Conservation (phyloP, 148 eudicot genomes). For the Chenopodium suecicum region DNA sequence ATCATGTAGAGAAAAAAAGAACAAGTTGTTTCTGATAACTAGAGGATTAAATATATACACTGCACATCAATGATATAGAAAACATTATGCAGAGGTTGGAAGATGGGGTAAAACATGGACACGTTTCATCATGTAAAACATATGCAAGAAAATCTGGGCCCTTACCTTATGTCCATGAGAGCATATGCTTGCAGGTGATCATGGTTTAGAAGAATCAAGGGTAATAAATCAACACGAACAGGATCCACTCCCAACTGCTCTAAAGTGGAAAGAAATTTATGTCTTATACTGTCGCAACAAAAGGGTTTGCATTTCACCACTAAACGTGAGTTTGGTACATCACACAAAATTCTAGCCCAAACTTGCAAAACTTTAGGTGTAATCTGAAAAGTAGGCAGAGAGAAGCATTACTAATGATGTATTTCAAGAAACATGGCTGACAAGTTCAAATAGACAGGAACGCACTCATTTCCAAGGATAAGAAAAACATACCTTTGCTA, state of each 20-base stretch:
- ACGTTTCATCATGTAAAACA: not conserved
- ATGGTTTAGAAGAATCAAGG: slow-evolving; percentile 92
- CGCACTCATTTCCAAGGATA: not conserved
- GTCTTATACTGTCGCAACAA: slow-evolving; percentile 83
- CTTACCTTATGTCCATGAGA: slow-evolving; percentile 95
- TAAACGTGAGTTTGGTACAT: slow-evolving; percentile 90
- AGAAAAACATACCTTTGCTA: slow-evolving; percentile 76
- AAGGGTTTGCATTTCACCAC: slow-evolving; percentile 98
- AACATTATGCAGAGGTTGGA: not conserved
- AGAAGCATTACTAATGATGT: not conserved
- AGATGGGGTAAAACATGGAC: not conserved
- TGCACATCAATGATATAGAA: not conserved
- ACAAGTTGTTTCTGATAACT: not conserved
- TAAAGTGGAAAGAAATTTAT: slow-evolving; percentile 76
- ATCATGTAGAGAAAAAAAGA: not conserved
- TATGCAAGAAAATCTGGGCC: not conserved
- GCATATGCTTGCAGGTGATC: slow-evolving; percentile 99
- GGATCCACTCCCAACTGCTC: slow-evolving; percentile 94
- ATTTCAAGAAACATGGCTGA: not conserved
- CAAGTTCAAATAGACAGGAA: not conserved
- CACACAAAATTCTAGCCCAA: slow-evolving; percentile 93
- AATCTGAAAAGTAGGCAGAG: slow-evolving; percentile 47
- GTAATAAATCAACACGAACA: slow-evolving; percentile 87
- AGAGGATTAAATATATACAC: not conserved
- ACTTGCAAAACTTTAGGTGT: slow-evolving; percentile 93